phyloP scores from a whole-genome alignment of 148 eudicot genomes.

The Rhododendron henanense region DNA sequence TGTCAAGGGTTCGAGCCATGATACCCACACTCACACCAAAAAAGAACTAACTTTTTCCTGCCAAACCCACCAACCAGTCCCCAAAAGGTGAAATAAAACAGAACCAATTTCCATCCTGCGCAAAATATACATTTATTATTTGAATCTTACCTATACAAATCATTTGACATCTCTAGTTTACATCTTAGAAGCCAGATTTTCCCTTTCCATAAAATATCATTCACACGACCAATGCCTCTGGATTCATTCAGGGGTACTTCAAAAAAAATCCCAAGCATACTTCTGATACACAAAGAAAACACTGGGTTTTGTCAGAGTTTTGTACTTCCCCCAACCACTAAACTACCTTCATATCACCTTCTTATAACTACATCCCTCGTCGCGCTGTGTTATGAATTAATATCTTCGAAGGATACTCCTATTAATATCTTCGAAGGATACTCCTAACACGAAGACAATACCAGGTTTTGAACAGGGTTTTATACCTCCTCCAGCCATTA shows the following conservation, averaged over 20 bases:
- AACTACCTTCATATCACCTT: constrained; percentile 59
- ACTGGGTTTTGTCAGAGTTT: constrained; percentile 48
- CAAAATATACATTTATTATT: too few relatives aligned
- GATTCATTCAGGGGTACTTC: background rate
- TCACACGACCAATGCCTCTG: background rate
- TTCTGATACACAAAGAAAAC: constrained; percentile 37
- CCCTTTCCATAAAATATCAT: background rate
- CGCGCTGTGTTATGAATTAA: constrained; percentile 15
- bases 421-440: constrained; percentile 30
- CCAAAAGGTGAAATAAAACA: too few relatives aligned
- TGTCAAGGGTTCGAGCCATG: too few relatives aligned
- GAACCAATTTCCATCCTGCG: too few relatives aligned
- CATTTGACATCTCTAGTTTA: background rate
- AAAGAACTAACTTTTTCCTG: too few relatives aligned
- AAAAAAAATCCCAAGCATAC: constrained; percentile 47
- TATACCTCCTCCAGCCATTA: constrained; percentile 75
- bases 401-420: constrained; percentile 63
- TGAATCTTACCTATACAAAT: constrained; percentile 4
- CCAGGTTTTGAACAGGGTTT: constrained; percentile 66
- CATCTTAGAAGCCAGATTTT: background rate
- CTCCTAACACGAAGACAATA: constrained; percentile 54
- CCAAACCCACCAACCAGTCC: too few relatives aligned
- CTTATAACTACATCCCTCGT: background rate
- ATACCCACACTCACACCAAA: too few relatives aligned
- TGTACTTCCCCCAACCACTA: constrained; percentile 52